A percentile compares a stretch with the other conserved stretches of the same genome.
Evolutionary conservation across 345 rosid species (phyloP).

Genomic region (Limnanthes douglasii): DNA sequence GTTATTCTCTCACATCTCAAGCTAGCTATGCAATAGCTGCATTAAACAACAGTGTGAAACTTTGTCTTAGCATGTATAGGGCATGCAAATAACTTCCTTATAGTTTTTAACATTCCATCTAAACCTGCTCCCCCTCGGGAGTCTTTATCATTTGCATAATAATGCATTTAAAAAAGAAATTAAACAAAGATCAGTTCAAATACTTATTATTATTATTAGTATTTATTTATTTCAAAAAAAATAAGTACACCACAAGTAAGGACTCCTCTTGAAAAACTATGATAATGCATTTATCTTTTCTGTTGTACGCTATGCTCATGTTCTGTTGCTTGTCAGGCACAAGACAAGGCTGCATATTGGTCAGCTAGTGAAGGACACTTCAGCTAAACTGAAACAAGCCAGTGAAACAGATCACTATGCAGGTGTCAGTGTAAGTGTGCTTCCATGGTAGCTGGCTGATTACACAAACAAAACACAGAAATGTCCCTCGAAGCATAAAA

Average conservation of each 20-base stretch:
- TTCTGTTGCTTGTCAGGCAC: constrained; percentile 28
- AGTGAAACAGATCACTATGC: constrained; percentile 75
- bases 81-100: neutral
- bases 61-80: neutral
- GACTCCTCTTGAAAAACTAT: neutral
- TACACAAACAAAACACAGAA: too few species aligned
- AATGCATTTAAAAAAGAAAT: neutral
- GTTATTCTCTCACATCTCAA: too few species aligned
- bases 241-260: neutral
- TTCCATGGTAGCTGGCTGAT: neutral
- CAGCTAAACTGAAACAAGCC: constrained; percentile 83
- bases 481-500: too few species aligned
- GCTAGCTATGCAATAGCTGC: too few species aligned
- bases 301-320: neutral
- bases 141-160: neutral
- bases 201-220: neutral
- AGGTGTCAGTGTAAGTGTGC: constrained; percentile 47
- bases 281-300: neutral
- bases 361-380: constrained; percentile 83
- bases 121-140: neutral
- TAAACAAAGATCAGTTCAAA: too few species aligned
- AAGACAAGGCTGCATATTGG: constrained; percentile 76
- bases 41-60: neutral
- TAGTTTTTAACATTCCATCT: too few species aligned
- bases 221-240: neutral